Evolutionary conservation across 768 basidiomycete species (phyloP), one percentile per base, ranked within the genome.

Genomic region (Amanita jacksonii): DNA sequence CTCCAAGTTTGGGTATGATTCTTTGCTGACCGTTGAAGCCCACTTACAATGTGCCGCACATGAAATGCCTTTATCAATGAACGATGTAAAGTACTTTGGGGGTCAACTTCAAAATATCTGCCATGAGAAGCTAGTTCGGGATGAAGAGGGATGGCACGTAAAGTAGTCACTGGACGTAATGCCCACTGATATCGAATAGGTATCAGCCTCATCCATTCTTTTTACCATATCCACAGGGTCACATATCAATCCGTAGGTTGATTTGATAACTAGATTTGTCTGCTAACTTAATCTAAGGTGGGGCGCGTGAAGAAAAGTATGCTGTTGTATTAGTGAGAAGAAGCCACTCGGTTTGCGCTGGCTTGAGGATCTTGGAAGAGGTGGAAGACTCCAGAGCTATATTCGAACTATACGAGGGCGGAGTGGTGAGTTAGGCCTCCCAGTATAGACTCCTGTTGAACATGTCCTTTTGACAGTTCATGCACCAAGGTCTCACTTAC

Each of bases 381-480:
- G 67, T 89, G 18, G 91, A 93, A 60, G 60, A 81, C 32, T 88
- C 85, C 16, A 68, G 90, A 23, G 87, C 88, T 0, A 62, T 90
- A 43, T 94, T 92, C 51, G 91, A 93, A 59, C 64, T 86, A 7
- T 94, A 92, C 53, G 89, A 92, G 62, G 91, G 90, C 9, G 89
- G 80, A 3, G 79, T 93, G 49, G 85, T 86, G 59, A 51, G 69
- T 66, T 20, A n/a, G 20, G 16, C 18, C 5, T 18, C 28, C 4
- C n/a, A 23, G 25, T 6, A 23, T 31, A 34, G 4, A 22, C 35
- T 20, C 16, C n/a, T n/a, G 4, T 0, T 15, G 22, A 13, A 22
- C 1, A 25, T 13, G 5, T 35, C 31, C 25, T 19, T 15, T 9
- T 25, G 23, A 10, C 40, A 89, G 83, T 94, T 87, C 61, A 77